phyloP scores from a whole-genome alignment of 306 rosid species.

The Cucurbita pepo region DNA sequence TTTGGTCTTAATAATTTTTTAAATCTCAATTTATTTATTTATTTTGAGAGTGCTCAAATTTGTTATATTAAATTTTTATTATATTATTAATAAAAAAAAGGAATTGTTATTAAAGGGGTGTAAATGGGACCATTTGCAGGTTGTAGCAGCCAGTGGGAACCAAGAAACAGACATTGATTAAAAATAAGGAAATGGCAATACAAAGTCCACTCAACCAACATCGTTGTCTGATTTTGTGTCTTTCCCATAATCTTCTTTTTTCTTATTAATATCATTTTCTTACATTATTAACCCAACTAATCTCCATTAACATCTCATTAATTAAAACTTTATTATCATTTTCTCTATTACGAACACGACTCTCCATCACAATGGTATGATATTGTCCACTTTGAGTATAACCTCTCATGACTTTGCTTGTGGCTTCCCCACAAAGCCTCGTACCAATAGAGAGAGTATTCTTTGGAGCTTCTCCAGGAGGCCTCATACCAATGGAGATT shows the following conservation, averaged over 20 bases:
- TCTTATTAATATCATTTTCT: neutral
- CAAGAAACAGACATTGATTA: conserved; percentile 1
- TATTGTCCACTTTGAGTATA: too few relatives aligned
- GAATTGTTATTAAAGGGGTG: too few relatives aligned
- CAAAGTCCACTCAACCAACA: neutral
- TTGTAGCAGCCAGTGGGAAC: neutral
- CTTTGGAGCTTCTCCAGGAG: too few relatives aligned
- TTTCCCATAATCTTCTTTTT: neutral
- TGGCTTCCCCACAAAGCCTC: too few relatives aligned
- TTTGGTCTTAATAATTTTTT: too few relatives aligned
- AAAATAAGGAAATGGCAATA: neutral
- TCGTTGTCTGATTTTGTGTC: neutral
- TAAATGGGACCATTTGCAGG: neutral
- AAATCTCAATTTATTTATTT: neutral
- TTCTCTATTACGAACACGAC: too few relatives aligned
- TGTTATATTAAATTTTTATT: neutral
- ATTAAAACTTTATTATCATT: neutral
- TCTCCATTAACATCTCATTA: neutral
- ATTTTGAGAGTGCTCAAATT: neutral
- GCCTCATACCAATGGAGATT: too few relatives aligned
- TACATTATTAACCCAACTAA: neutral
- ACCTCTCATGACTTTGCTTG: too few relatives aligned
- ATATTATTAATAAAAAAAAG: too few relatives aligned
- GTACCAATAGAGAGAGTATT: too few relatives aligned
- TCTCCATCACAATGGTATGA: too few relatives aligned